Evolutionary conservation across 306 rosid species (phyloP), one percentile per base, ranked within the genome.

Genomic region (Ochetophila trinervis): DNA sequence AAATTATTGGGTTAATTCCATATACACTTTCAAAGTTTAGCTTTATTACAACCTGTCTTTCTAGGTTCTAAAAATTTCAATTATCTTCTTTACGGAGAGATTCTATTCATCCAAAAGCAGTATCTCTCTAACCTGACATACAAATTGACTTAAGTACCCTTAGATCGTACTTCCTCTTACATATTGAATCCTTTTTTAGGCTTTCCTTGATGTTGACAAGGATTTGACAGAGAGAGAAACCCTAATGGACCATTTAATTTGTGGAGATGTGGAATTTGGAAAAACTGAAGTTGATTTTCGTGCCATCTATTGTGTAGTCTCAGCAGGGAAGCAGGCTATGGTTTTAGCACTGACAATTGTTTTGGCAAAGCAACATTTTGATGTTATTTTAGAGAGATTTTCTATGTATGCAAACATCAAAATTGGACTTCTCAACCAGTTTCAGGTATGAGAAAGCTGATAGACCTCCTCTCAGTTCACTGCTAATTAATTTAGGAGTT

Each of bases 261-360:
- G 98, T 74, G 97, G 98, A 47, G 98, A 93, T 76, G 98, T 93
- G 53, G 98, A 97, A 64, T 93, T 93, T 81, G 97, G 98, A 64
- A 93, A 93, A 75, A 93, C 98, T 63, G 97, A 93, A 83, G 98
- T 89, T 73, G 98, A 97, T n/a, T 36, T 93, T 57, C 97, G 98
- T 75, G 98, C 97, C 79, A 81, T 89, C 70, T 78, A 76, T 63
- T 84, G 86, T 73, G 95, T 87, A 30, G 86, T 93, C 61, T 79
- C 95, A 22, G 85, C 89, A n/a, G 90, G 89, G 63, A 93, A 93
- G 76, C 98, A 93, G 76, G 87, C 88, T 2, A 93, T 93, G 98
- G 88, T 93, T 84, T 80, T 93, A 34, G 98, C 98, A 53, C 98
- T 95, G 17, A 93, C 96, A 35, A 86, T 87, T 72, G 98, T 93